Evolutionary conservation across 148 eudicot genomes (phyloP).

Genomic region (Dianthus caryophyllus): DNA sequence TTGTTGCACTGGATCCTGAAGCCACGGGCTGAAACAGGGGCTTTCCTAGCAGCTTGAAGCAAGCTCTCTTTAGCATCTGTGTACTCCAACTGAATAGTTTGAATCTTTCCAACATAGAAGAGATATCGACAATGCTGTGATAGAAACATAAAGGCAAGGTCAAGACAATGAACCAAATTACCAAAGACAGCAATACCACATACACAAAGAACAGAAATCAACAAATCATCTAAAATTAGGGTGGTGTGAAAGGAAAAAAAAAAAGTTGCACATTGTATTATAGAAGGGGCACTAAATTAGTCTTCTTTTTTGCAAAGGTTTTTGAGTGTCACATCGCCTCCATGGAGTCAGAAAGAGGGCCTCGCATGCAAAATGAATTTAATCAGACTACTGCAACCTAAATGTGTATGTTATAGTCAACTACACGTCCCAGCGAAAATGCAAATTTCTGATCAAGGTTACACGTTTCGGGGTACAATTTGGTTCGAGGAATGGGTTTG

Average conservation of each 20-base stretch:
- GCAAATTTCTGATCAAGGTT: too few species aligned
- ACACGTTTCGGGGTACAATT: too few species aligned
- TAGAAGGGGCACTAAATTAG: neutral
- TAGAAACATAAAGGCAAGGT: constrained; percentile 7
- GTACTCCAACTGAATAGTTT: constrained; percentile 91
- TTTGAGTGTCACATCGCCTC: neutral
- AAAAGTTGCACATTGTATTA: neutral
- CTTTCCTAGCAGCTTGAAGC: constrained; percentile 96
- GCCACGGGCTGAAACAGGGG: constrained; percentile 91
- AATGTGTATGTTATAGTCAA: neutral
- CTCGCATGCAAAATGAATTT: neutral
- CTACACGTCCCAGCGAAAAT: neutral
- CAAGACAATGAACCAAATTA: neutral
- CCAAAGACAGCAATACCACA: neutral
- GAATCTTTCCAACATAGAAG: constrained; percentile 91
- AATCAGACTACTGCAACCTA: neutral
- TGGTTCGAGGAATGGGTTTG: too few species aligned
- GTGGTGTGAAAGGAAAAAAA: too few species aligned
- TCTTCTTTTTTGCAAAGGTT: too few species aligned
- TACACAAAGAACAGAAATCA: neutral
- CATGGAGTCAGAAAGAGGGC: neutral
- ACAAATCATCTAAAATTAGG: neutral
- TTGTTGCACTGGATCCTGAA: constrained; percentile 93
- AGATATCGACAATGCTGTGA: constrained; percentile 87
- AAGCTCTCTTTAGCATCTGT: constrained; percentile 97